Evolutionary conservation across 2,329 filamentous ascomycete genomes (phyloP).

Genomic region (Phaeosphaeria sp.): DNA sequence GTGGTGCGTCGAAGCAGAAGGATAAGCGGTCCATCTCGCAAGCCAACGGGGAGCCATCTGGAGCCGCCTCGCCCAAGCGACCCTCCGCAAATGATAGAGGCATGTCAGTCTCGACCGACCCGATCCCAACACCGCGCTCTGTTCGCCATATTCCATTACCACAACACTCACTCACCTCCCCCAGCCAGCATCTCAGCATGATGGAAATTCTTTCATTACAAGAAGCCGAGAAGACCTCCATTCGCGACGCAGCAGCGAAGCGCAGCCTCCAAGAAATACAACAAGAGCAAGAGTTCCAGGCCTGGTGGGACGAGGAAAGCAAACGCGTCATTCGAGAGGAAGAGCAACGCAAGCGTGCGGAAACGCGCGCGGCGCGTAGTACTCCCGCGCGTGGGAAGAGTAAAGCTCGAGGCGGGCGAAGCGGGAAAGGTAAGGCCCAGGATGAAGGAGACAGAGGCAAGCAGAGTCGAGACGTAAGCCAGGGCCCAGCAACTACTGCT

Average conservation of each 20-base stretch:
- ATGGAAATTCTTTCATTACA: slow-evolving; percentile 90
- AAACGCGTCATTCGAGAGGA: slow-evolving; percentile 70
- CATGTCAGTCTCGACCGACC: slow-evolving; percentile 44
- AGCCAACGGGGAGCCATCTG: slow-evolving; percentile 14
- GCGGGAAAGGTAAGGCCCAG: slow-evolving; percentile 32
- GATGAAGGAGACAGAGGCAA: slow-evolving; percentile 21
- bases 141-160: slow-evolving; percentile 59
- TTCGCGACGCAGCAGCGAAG: slow-evolving; percentile 85
- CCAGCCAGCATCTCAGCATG: slow-evolving; percentile 74
- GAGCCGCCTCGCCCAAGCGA: slow-evolving; percentile 34
- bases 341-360: slow-evolving; percentile 50
- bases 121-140: slow-evolving; percentile 50
- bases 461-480: slow-evolving; percentile 19
- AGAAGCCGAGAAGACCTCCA: slow-evolving; percentile 79
- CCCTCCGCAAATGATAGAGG: slow-evolving; percentile 37
- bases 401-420: slow-evolving; percentile 33
- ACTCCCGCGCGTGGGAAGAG: slow-evolving; percentile 34
- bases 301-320: slow-evolving; percentile 94
- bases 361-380: slow-evolving; percentile 32
- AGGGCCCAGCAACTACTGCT: slow-evolving; percentile 6
- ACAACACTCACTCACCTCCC: slow-evolving; percentile 68
- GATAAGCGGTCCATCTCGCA: slow-evolving; percentile 25
- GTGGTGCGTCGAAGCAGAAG: slow-evolving; percentile 33
- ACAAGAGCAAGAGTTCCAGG: slow-evolving; percentile 93
- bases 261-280: slow-evolving; percentile 93